phyloP scores from a whole-genome alignment of 768 basidiomycete species.

The Trametes cinnabarina region DNA sequence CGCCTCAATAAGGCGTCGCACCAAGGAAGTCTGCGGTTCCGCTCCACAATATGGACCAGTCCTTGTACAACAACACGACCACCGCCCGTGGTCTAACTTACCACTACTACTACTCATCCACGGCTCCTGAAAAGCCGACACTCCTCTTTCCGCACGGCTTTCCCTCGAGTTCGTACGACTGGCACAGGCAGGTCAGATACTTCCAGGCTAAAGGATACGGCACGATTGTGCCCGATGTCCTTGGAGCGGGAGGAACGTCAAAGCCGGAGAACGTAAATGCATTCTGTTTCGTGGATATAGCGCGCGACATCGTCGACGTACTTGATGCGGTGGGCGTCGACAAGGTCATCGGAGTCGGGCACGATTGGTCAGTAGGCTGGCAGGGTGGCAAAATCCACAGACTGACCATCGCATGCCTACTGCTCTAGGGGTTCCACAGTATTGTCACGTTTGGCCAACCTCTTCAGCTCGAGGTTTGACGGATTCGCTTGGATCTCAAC shows the following conservation, averaged over 20 bases:
- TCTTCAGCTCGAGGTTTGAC: slow-evolving; percentile 38
- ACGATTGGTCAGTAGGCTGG: slow-evolving; percentile 32
- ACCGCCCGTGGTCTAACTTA: slow-evolving; percentile 35
- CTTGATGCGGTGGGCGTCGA: slow-evolving; percentile 29
- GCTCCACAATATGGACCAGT: slow-evolving; percentile 16
- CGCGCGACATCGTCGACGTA: slow-evolving; percentile 33
- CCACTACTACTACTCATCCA: slow-evolving; percentile 31
- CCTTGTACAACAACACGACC: slow-evolving; percentile 30
- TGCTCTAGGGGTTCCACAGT: slow-evolving; percentile 35
- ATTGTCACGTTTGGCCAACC: slow-evolving; percentile 6
- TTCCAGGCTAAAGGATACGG: slow-evolving; percentile 41
- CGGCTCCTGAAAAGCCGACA: slow-evolving; percentile 32
- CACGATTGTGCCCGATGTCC: slow-evolving; percentile 43
- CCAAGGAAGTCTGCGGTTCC: no score
- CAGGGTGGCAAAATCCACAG: not conserved
- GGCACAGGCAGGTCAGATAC: slow-evolving; percentile 39
- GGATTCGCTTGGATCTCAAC: slow-evolving; percentile 38
- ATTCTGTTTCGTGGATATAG: slow-evolving; percentile 25
- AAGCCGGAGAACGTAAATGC: slow-evolving; percentile 35
- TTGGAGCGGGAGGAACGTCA: slow-evolving; percentile 45
- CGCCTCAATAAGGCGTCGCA: no score
- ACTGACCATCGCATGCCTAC: not conserved
- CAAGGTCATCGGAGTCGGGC: slow-evolving; percentile 31
- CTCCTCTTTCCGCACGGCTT: slow-evolving; percentile 46
- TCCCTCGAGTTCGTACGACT: slow-evolving; percentile 39